phyloP scores from a whole-genome alignment of 805 yeast genomes.

The Saccharomyces jurei region DNA sequence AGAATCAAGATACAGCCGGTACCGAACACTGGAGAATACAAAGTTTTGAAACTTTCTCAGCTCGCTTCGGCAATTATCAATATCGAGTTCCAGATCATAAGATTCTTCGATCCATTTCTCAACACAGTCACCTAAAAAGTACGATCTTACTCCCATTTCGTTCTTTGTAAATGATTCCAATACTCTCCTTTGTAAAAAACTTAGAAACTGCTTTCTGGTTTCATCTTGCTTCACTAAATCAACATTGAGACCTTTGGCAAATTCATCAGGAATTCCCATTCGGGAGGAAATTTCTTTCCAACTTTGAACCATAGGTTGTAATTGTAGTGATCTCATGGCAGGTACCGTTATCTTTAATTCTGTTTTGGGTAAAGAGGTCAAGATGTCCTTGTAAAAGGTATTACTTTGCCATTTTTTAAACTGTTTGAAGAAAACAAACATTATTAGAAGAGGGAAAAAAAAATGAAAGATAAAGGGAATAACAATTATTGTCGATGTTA shows the following conservation, averaged over 20 bases:
- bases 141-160: constrained; percentile 19
- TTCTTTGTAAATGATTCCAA: constrained; percentile 18
- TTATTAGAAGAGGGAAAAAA: constrained; percentile 20
- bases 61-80: constrained; percentile 3
- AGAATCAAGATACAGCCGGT: constrained; percentile 7
- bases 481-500: constrained; percentile 5
- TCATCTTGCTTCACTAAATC: constrained; percentile 3
- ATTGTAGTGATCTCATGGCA: constrained; percentile 13
- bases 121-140: constrained; percentile 11
- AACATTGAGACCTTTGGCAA: constrained; percentile 3
- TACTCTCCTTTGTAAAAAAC: constrained; percentile 13
- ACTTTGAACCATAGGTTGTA: constrained; percentile 4
- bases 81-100: constrained; percentile 11
- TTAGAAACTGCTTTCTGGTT: constrained; percentile 4
- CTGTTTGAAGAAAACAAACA: constrained; percentile 16
- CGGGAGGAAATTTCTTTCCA: not conserved
- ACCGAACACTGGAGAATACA: constrained; percentile 11
- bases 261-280: constrained; percentile 7
- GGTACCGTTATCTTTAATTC: constrained; percentile 8
- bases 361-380: constrained; percentile 11
- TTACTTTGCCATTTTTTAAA: constrained; percentile 19
- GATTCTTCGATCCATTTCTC: constrained; percentile 10
- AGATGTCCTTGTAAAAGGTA: constrained; percentile 10
- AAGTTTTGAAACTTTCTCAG: constrained; percentile 8
- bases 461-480: constrained; percentile 14